These are phyloP conservation scores for Metschnikowia borealis DNA, from an alignment of 805 yeast species.

Conservation along the genomic window DNA sequence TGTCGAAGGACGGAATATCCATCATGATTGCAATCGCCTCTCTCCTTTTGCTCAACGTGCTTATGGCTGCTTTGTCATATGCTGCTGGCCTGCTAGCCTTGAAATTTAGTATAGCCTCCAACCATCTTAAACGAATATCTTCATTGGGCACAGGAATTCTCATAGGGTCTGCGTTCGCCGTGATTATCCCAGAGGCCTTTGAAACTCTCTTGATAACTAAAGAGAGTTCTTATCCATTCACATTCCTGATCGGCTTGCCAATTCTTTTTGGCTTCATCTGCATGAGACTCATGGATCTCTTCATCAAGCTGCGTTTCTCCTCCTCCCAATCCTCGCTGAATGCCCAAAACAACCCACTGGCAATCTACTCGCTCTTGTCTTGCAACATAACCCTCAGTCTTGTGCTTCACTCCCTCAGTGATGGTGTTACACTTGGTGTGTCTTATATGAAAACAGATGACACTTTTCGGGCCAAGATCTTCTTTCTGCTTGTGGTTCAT, in stretches of 20 bases:
- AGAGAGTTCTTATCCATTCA: conserved; percentile 5
- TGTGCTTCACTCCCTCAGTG: conserved; percentile 63
- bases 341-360: conserved; percentile 15
- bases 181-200: conserved; percentile 66
- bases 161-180: conserved; percentile 53
- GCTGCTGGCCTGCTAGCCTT: conserved; percentile 13
- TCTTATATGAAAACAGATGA: conserved; percentile 40
- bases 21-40: conserved; percentile 1
- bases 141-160: conserved; percentile 57
- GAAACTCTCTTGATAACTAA: conserved; percentile 29
- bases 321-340: neutral
- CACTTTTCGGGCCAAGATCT: conserved; percentile 43
- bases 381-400: conserved; percentile 48
- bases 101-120: conserved; percentile 8
- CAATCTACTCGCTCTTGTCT: conserved; percentile 39
- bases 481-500: conserved; percentile 61
- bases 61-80: conserved; percentile 11
- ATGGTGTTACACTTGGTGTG: conserved; percentile 71
- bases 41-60: conserved; percentile 7
- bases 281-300: conserved; percentile 33
- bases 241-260: conserved; percentile 43
- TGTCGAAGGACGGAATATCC: neutral
- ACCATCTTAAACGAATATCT: conserved; percentile 36
- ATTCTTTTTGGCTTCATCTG: conserved; percentile 51
- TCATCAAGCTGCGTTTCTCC: neutral